Base-by-base conservation (phyloP, 148 eudicot species). In the Cornus florida region DNA sequence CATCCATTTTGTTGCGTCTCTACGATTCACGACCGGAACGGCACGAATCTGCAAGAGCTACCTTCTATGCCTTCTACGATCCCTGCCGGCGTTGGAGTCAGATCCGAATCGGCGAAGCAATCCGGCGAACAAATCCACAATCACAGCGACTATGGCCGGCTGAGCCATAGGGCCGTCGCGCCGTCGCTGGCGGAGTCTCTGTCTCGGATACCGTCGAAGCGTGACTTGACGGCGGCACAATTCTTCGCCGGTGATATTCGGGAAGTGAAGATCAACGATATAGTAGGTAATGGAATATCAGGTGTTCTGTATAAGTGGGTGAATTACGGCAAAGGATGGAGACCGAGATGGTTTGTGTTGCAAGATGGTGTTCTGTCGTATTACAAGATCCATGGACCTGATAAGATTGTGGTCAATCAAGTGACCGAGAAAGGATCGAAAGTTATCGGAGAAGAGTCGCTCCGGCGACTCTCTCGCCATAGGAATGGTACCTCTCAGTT, bases 241-340 rank as follows among this genome's bases (percentile, higher is more conserved):
- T 43, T 84, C 35, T 73, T 80, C 50, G 62, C 75, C 33, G 84
- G 79, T 23, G 84, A 84, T 72, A 84, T 79, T 5, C 23, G 87
- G 12, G 90, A 85, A 71, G 86, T 86, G 74, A 91, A 83, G 88
- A 86, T 91, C 48, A 89, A 90, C 62, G 90, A 91, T 69, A 80
- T 92, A 1, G 91, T 85, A 4, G 98, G 93, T 20, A 89, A 86
- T 76, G 97, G 95, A 2, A 88, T 94, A 5, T 87, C 82, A 16
- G 98, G 98, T 3, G 75, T 92, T 24, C 68, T 94, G 57, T 82
- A 92, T 75, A 94, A 94, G 71, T 94, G 98, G 98, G 98, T 92
- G 46, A 94, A 92, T 86, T 94, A 90, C 39, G 98, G 98, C 2
- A 94, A 89, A 68, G 95, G 98, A 0, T 94, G 98, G 98, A 75